phyloP scores from a whole-genome alignment of 1,284 basidiomycete genomes.

The Porogramme epimiltina region DNA sequence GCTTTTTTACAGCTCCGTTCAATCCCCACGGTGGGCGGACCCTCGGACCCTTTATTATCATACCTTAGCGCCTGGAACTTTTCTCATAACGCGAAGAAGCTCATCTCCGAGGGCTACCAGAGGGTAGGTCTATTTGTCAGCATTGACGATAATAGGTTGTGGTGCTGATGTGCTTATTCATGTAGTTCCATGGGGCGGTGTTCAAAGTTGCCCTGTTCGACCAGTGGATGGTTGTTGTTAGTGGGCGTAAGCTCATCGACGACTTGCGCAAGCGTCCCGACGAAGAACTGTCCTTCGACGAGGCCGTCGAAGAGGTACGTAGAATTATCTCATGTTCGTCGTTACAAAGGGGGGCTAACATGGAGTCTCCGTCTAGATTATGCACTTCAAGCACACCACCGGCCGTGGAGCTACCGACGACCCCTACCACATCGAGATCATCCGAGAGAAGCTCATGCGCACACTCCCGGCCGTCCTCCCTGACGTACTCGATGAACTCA shows the following conservation, averaged over 20 bases:
- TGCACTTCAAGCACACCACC: constrained; percentile 22
- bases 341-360: background rate
- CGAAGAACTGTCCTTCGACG: constrained; percentile 24
- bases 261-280: constrained; percentile 27
- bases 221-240: constrained; percentile 29
- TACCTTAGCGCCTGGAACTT: constrained; percentile 26
- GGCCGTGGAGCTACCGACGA: constrained; percentile 23
- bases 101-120: constrained; percentile 37
- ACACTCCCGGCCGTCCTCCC: constrained; percentile 26
- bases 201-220: constrained; percentile 39
- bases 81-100: constrained; percentile 19
- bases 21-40: constrained; percentile 32
- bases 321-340: background rate
- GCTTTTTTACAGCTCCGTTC: constrained; percentile 13
- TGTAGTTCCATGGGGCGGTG: constrained; percentile 31
- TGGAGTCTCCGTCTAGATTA: background rate
- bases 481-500: constrained; percentile 30
- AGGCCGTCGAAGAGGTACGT: background rate
- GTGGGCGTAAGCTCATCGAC: constrained; percentile 19
- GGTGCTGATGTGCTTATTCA: background rate
- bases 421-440: constrained; percentile 29
- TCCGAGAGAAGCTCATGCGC: constrained; percentile 26
- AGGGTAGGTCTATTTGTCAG: constrained; percentile 2
- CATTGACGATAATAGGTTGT: background rate
- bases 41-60: constrained; percentile 26